Percentiles rank a stretch among this genome's conserved stretches.
Conservation (phyloP, 2,329 filamentous ascomycete species). For the Trichoderma atrobrunneum region DNA sequence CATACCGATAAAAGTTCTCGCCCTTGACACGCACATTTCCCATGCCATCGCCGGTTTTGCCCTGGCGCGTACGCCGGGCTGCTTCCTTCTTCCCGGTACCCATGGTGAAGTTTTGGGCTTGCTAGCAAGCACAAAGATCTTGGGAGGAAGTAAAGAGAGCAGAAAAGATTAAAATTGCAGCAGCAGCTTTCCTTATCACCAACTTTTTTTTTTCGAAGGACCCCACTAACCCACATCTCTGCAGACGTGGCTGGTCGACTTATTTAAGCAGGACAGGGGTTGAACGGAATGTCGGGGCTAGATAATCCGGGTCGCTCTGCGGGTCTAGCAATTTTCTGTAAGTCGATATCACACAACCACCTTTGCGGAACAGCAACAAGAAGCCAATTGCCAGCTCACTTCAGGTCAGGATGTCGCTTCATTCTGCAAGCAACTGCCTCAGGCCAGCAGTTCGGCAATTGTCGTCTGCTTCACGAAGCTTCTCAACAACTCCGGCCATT, state of each 20-base stretch:
- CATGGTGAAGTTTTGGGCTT: constrained; percentile 52
- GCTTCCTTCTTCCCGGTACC: constrained; percentile 91
- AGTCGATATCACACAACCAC: constrained; percentile 10
- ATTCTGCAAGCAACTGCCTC: constrained; percentile 26
- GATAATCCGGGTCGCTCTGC: constrained; percentile 16
- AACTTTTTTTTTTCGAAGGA: constrained; percentile 19
- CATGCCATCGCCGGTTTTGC: constrained; percentile 82
- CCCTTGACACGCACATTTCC: constrained; percentile 90
- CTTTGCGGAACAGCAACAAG: not conserved
- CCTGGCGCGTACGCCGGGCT: constrained; percentile 77
- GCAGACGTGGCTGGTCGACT: constrained; percentile 16
- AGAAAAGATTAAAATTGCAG: constrained; percentile 22
- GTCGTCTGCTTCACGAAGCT: constrained; percentile 28
- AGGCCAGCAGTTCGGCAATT: constrained; percentile 30
- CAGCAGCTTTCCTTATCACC: constrained; percentile 18
- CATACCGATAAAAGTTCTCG: constrained; percentile 94
- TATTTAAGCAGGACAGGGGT: constrained; percentile 2
- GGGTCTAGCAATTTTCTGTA: constrained; percentile 19
- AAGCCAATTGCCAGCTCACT: not conserved
- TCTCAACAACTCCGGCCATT: constrained; percentile 37
- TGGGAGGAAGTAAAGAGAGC: constrained; percentile 20
- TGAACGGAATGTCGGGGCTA: not conserved
- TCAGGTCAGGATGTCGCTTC: constrained; percentile 30
- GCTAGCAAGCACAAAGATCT: constrained; percentile 18
- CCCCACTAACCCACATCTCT: constrained; percentile 21